Evolutionary conservation across 202 grass and related monocot genomes (phyloP), one percentile per base, ranked within the genome.

Genomic region (Brachypodium distachyon): DNA sequence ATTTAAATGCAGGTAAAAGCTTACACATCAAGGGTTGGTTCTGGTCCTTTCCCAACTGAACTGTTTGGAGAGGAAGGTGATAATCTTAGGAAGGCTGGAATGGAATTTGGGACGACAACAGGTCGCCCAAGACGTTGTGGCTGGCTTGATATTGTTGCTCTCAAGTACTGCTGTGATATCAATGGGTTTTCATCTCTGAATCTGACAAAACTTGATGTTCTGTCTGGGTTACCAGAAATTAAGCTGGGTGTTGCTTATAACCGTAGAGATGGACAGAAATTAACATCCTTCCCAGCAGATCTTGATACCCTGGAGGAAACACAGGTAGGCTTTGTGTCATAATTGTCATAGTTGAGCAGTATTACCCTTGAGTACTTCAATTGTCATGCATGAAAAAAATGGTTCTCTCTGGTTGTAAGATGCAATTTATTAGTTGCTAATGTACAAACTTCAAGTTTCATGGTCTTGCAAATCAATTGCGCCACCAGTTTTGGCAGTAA

Each of bases 41-140:
- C 83, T 51, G 92, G 92, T 51, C 92, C 92, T 82, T 96, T 92
- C 84, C 89, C 89, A 80, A 96, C 92, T 74, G 86, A 96, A 89
- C 56, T 92, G 19, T 68, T 89, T 77, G 92, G 86, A 57, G 81
- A 92, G 49, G 86, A 73, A 73, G 92, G 92, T 33, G 89, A 92
- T 42, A 44, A 74, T 29, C 88, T 96, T 77, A 88, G 92, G 72
- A 70, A 80, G 26, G 74, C 83, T 61, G 92, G 89, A 74, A 82
- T 87, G 86, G 92, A 92, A 69, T 96, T 96, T 65, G 92, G 92
- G 54, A 89, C 89, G 3, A 96, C 89, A 25, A 96, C 89, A 1
- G 92, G 92, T 64, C 89, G 86, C 40, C 92, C 89, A 75, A 88
- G 89, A 48, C 92, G 92, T 7, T 91, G 88, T 66, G 92, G 92